Conservation (phyloP, 176 grass and related monocot genomes). For the Carex parvula region DNA sequence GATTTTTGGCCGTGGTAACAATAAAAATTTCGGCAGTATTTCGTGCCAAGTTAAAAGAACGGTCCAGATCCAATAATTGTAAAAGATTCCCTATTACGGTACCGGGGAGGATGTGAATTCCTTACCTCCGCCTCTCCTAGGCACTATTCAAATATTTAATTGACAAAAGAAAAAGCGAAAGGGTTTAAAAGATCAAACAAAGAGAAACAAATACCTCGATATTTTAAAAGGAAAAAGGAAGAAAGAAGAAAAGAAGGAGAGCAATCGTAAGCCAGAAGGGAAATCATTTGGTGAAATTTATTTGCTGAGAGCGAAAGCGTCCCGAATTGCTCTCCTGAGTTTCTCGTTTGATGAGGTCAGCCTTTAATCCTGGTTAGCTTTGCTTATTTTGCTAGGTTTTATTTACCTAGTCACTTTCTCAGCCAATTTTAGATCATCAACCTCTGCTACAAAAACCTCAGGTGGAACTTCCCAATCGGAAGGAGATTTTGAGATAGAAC, state of each 20-base stretch:
- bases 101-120: no score
- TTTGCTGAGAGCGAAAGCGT: not conserved
- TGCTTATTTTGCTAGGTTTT: not conserved
- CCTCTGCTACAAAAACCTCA: not conserved
- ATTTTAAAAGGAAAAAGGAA: not conserved
- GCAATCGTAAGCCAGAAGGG: slow-evolving; percentile 10
- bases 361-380: not conserved
- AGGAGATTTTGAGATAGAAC: not conserved
- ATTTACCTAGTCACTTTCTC: not conserved
- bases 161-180: slow-evolving; percentile 6
- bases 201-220: slow-evolving; percentile 18
- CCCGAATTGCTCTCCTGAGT: not conserved
- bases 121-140: not conserved
- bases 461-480: not conserved
- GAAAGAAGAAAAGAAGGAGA: not conserved
- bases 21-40: no score
- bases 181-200: not conserved
- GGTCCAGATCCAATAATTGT: no score
- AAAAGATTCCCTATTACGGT: no score
- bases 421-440: not conserved
- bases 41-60: no score
- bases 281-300: not conserved
- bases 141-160: not conserved
- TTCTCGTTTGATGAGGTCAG: slow-evolving; percentile 24
- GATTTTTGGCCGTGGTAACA: no score